phyloP scores from a whole-genome alignment of 495 filamentous ascomycete genomes.

The Aspergillus diversus region DNA sequence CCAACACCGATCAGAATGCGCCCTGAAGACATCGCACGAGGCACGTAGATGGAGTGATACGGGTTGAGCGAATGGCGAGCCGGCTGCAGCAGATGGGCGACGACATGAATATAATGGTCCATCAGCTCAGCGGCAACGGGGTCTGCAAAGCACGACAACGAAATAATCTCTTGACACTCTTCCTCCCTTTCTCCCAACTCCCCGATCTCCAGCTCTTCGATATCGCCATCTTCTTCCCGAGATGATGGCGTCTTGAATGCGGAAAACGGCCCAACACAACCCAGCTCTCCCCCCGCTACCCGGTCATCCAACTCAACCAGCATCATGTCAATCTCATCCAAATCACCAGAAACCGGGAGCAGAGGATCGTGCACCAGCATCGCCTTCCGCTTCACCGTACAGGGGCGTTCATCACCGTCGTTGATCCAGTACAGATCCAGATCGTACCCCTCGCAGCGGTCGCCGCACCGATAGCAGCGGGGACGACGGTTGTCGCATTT shows the following conservation, averaged over 20 bases:
- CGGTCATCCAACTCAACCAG: conserved; percentile 5
- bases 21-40: not conserved
- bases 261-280: not conserved
- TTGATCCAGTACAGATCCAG: conserved; percentile 14
- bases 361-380: conserved; percentile 7
- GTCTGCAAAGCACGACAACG: not conserved
- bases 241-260: not conserved
- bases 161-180: not conserved
- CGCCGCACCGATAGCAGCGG: conserved; percentile 13
- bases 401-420: conserved; percentile 1
- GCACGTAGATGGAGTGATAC: conserved; percentile 13
- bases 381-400: conserved; percentile 3
- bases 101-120: conserved; percentile 16
- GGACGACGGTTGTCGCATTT: conserved; percentile 19
- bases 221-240: no score
- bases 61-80: conserved; percentile 11
- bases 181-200: not conserved
- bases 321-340: conserved; percentile 4
- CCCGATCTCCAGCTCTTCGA: not conserved
- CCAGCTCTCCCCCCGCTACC: not conserved
- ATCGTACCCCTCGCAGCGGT: conserved; percentile 18
- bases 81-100: conserved; percentile 14
- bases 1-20: not conserved
- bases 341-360: not conserved
- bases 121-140: conserved; percentile 8